Evolutionary conservation across 129 eudicot genomes (phyloP), one percentile per base, ranked within the genome.

Genomic region (Tagetes erecta): DNA sequence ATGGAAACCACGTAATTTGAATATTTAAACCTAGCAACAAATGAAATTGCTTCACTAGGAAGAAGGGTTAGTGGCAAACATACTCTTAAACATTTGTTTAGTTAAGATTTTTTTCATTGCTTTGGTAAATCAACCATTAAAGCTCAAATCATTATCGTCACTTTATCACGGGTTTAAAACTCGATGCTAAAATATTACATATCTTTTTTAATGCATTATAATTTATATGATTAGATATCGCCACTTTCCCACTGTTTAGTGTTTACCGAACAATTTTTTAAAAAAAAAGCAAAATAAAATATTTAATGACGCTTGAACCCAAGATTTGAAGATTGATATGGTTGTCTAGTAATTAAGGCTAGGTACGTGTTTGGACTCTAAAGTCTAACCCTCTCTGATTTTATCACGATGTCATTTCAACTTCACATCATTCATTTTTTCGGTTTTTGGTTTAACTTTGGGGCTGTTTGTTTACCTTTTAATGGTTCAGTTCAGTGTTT

Each of bases 21-120:
- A 71, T 55, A 55, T 27, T 71, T 53, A 30, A 40, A 38, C 50
- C 52, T 34, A 55, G 55, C 66, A 71, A 71, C 66, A 71, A 40
- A 53, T 71, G n/a, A 39, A 71, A 20, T 71, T 71, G 39, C 76
- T 71, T 39, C 66, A 55, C 66, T 71, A 11, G 45, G 76, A 71
- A 71, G 41, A 46, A 71, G 76, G 66, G 76, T 71, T 55, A 71
- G 76, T 71, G 76, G 66, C 76, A 71, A 71, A 55, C 76, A 71
- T 71, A 27, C 13, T 51, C 70, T 63, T 39, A 8, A 51, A 70
- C 64, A 8, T 71, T 55, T 39, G 76, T 71, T 55, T 55, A 9
- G 27, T 20, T 14, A 37, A 68, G 36, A 46, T 30, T 39, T 71
- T 71, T 20, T 20, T 20, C 27, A 20, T 20, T 39, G 40, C 52